Percentiles rank a stretch among this genome's conserved stretches.
phyloP scores from a whole-genome alignment of 2,329 filamentous ascomycete species.

The Microdochium paspali region DNA sequence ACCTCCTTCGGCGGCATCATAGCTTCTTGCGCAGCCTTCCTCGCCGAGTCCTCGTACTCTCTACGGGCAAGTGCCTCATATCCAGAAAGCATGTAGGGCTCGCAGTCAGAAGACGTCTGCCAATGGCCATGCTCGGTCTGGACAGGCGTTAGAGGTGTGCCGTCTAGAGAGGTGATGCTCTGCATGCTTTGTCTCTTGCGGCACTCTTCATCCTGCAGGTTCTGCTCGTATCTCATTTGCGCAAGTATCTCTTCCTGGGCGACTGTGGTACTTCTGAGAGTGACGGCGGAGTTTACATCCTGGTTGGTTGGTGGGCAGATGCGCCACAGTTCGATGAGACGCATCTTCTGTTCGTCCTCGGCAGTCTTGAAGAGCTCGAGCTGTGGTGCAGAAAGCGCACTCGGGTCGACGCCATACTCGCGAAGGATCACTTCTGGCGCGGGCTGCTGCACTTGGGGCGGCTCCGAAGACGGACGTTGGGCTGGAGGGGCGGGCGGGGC shows the following conservation, averaged over 20 bases:
- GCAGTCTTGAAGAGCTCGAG: slow-evolving; percentile 66
- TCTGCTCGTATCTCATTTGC: slow-evolving; percentile 48
- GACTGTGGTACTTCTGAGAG: slow-evolving; percentile 42
- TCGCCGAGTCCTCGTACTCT: slow-evolving; percentile 48
- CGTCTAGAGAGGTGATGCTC: slow-evolving; percentile 42
- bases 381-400: slow-evolving; percentile 60
- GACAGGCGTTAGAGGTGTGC: slow-evolving; percentile 35
- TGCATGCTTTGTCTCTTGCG: slow-evolving; percentile 16
- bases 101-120: slow-evolving; percentile 41
- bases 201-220: slow-evolving; percentile 29
- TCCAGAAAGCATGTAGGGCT: slow-evolving; percentile 78
- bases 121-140: slow-evolving; percentile 46
- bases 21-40: slow-evolving; percentile 20
- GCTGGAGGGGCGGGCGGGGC: slow-evolving; percentile 17
- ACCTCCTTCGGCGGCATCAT: slow-evolving; percentile 25
- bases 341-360: slow-evolving; percentile 57
- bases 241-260: slow-evolving; percentile 52
- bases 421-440: slow-evolving; percentile 46
- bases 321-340: slow-evolving; percentile 77
- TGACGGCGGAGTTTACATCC: slow-evolving; percentile 41
- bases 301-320: slow-evolving; percentile 61
- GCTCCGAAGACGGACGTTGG: slow-evolving; percentile 36
- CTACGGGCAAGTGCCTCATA: slow-evolving; percentile 62
- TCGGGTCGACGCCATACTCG: slow-evolving; percentile 58
- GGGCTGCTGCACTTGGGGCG: slow-evolving; percentile 31